Evolutionary conservation across 805 yeast species (phyloP).

Genomic region (Spathaspora passalidarum): DNA sequence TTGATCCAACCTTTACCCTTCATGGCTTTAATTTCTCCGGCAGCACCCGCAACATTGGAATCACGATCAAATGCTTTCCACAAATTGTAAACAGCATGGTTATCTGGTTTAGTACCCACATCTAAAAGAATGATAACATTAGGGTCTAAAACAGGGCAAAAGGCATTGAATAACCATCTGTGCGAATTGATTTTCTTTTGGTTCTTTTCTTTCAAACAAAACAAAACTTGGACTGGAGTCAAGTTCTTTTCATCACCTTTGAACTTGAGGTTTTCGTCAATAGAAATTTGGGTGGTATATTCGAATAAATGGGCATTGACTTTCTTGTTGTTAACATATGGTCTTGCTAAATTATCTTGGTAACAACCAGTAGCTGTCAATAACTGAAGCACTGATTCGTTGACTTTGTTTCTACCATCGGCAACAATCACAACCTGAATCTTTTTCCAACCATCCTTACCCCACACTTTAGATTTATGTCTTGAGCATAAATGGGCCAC

Average conservation of each 20-base stretch:
- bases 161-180: slow-evolving; percentile 94
- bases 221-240: slow-evolving; percentile 91
- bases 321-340: slow-evolving; percentile 84
- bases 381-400: slow-evolving; percentile 80
- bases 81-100: slow-evolving; percentile 81
- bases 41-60: slow-evolving; percentile 97
- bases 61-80: slow-evolving; percentile 98
- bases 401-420: slow-evolving; percentile 90
- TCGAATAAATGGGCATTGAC: slow-evolving; percentile 95
- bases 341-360: slow-evolving; percentile 96
- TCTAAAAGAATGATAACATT: slow-evolving; percentile 85
- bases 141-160: slow-evolving; percentile 90
- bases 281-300: slow-evolving; percentile 91
- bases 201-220: slow-evolving; percentile 89
- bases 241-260: slow-evolving; percentile 87
- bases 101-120: slow-evolving; percentile 97
- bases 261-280: slow-evolving; percentile 85
- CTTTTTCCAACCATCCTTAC: slow-evolving; percentile 95
- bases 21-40: slow-evolving; percentile 96
- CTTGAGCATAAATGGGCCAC: slow-evolving; percentile 84
- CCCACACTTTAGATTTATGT: slow-evolving; percentile 85
- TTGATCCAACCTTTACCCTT: slow-evolving; percentile 86
- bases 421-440: slow-evolving; percentile 88
- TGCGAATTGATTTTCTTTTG: slow-evolving; percentile 95
- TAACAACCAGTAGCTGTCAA: slow-evolving; percentile 94